A percentile compares a stretch with the other conserved stretches of the same genome.
Evolutionary conservation across 495 filamentous ascomycete genomes (phyloP).

Genomic region (Emericellopsis terricola): DNA sequence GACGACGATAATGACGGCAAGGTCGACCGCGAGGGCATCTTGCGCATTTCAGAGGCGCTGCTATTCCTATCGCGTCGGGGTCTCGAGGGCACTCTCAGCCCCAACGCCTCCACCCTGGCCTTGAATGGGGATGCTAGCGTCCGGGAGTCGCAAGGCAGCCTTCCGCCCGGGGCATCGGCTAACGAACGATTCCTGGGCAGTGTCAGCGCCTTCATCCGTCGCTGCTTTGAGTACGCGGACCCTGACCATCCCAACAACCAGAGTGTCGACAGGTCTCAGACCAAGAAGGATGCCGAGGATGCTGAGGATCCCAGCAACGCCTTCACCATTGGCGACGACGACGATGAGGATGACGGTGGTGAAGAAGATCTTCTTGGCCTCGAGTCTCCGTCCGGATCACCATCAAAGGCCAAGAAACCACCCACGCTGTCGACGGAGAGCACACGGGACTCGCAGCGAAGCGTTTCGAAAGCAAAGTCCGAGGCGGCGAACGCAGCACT

Average conservation of each 20-base stretch:
- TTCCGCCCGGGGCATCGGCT: conserved; percentile 19
- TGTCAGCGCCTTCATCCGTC: conserved; percentile 83
- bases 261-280: too few relatives aligned
- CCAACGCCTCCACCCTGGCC: conserved; percentile 19
- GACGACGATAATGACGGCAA: conserved; percentile 82
- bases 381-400: conserved; percentile 19
- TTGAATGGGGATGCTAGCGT: conserved; percentile 15
- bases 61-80: conserved; percentile 82
- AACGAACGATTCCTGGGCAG: conserved; percentile 79
- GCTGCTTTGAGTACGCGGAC: conserved; percentile 97
- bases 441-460: conserved; percentile 9
- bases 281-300: conserved; percentile 7
- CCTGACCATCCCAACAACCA: conserved; percentile 59
- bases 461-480: conserved; percentile 33
- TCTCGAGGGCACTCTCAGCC: conserved; percentile 50
- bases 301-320: conserved; percentile 22
- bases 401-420: conserved; percentile 15
- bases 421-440: conserved; percentile 6
- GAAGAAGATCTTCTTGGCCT: conserved; percentile 50
- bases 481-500: conserved; percentile 70
- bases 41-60: conserved; percentile 85
- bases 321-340: conserved; percentile 69
- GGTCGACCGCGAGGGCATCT: conserved; percentile 92
- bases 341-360: conserved; percentile 34
- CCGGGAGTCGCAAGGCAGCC: conserved; percentile 10